A percentile compares a stretch with the other conserved stretches of the same genome.
Evolutionary conservation across 345 rosid species (phyloP).

Genomic region (Brassica nigra): DNA sequence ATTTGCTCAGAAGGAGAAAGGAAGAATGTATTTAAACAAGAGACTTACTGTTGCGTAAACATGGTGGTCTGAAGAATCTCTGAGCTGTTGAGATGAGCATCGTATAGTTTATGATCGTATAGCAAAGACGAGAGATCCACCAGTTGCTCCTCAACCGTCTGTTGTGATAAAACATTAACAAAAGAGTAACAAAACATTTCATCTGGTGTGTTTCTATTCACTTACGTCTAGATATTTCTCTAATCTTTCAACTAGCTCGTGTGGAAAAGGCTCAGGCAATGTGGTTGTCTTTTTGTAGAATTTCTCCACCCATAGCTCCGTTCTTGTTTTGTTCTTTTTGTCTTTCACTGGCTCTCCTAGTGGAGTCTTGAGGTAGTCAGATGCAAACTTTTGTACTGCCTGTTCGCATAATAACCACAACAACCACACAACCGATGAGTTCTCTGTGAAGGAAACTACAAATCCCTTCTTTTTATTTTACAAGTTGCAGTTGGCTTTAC

Average conservation of each 20-base stretch:
- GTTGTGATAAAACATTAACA: constrained; percentile 27
- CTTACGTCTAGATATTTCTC: constrained; percentile 93
- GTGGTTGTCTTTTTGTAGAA: constrained; percentile 93
- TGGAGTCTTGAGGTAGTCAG: constrained; percentile 84
- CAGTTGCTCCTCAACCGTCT: constrained; percentile 90
- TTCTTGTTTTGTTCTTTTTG: constrained; percentile 76
- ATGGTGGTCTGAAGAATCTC: constrained; percentile 86
- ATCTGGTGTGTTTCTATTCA: background rate
- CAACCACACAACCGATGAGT: constrained; percentile 2
- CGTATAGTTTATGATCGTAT: constrained; percentile 85
- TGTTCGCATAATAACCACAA: constrained; percentile 24
- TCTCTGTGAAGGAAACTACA: constrained; percentile 6
- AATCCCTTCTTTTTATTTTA: background rate
- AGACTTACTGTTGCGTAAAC: constrained; percentile 83
- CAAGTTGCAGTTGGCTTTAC: constrained; percentile 40
- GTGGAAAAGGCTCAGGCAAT: constrained; percentile 96
- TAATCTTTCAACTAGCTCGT: constrained; percentile 85
- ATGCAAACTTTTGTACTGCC: constrained; percentile 85
- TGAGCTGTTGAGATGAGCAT: constrained; percentile 87
- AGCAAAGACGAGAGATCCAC: constrained; percentile 87
- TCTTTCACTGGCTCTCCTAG: constrained; percentile 96
- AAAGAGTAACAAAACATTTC: background rate
- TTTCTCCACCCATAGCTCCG: constrained; percentile 92
- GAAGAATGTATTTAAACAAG: background rate
- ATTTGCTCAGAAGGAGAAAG: background rate